A percentile compares a stretch with the other conserved stretches of the same genome.
Conservation (phyloP, 805 yeast species). For the Cyberlindnera bimundalis region DNA sequence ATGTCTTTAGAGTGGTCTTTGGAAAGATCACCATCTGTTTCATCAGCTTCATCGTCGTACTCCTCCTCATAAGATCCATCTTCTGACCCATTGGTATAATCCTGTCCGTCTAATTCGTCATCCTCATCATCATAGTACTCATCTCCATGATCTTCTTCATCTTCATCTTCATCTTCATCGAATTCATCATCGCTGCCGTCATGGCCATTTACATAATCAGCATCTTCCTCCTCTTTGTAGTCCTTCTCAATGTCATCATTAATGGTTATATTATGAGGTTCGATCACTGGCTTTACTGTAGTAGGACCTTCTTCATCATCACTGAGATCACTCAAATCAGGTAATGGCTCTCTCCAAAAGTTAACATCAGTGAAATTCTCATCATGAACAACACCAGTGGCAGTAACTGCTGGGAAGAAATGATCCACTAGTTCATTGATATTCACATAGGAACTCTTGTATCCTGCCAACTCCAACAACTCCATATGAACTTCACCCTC, state of each 20-base stretch:
- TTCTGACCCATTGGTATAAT: slow-evolving; percentile 24
- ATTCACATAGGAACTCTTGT: slow-evolving; percentile 78
- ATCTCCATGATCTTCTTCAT: slow-evolving; percentile 19
- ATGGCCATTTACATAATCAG: slow-evolving; percentile 17
- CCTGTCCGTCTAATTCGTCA: slow-evolving; percentile 25
- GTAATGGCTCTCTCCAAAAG: slow-evolving; percentile 85
- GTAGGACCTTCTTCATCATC: slow-evolving; percentile 35
- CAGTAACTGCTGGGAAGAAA: slow-evolving; percentile 81
- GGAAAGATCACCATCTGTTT: slow-evolving; percentile 3
- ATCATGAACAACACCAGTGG: slow-evolving; percentile 26
- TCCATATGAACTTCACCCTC: slow-evolving; percentile 98
- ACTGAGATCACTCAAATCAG: slow-evolving; percentile 56
- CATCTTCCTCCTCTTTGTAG: slow-evolving; percentile 19
- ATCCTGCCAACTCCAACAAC: slow-evolving; percentile 88
- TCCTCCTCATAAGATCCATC: slow-evolving; percentile 30
- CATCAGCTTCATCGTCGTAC: slow-evolving; percentile 18
- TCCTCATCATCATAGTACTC: slow-evolving; percentile 20
- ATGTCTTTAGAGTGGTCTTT: slow-evolving; percentile 2
- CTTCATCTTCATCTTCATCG: slow-evolving; percentile 18
- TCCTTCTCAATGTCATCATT: slow-evolving; percentile 22
- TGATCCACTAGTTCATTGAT: slow-evolving; percentile 95
- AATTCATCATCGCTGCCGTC: slow-evolving; percentile 20
- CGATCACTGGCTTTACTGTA: slow-evolving; percentile 13
- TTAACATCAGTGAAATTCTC: slow-evolving; percentile 76
- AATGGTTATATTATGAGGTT: slow-evolving; percentile 6